Evolutionary conservation across 2,329 filamentous ascomycete species (phyloP), one percentile per base, ranked within the genome.

Genomic region (Xylaria sp.): DNA sequence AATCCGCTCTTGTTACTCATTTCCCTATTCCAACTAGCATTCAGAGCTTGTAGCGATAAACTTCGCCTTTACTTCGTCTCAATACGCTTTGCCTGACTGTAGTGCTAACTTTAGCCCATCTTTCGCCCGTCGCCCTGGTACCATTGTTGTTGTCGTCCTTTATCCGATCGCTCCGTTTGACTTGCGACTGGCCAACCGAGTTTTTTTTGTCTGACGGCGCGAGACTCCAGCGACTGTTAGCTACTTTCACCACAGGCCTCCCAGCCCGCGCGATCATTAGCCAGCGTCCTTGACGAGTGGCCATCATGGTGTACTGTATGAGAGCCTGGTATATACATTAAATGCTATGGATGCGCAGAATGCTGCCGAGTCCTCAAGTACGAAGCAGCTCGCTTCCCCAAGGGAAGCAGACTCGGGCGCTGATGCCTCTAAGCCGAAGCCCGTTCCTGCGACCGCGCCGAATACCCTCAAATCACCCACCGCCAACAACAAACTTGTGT

Each of bases 311-410:
- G 84, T 82, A 85, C 83, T 82, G 81, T 82, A 82, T 83, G 79
- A 76, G 80, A 78, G 76, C 77, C 78, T 73, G 72, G 74, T 81
- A 79, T 80, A 80, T 78, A 79, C 85, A 85, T 85, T 88, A 85
- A 87, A 87, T 89, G 87, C 84, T 84, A 89, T 89, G 87, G 87
- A 89, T 88, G 87, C 86, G 87, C 87, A 88, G 83, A 88, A 89
- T 89, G 87, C 86, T 85, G 83, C 84, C 83, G 86, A 87, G 84
- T 84, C 85, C 83, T 85, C 86, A 81, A 85, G 84, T 81, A 85
- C 84, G 84, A 88, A 86, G 86, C 85, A 84, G 79, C 79, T 83
- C 80, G 84, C 85, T 84, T 85, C 85, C 77, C 81, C 84, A 76
- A 82, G 82, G 79, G 81, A 81, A 79, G 80, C 80, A 74, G 79